A percentile compares a stretch with the other conserved stretches of the same genome.
Conservation (phyloP, 306 rosid genomes). For the Macrotyloma uniflorum region DNA sequence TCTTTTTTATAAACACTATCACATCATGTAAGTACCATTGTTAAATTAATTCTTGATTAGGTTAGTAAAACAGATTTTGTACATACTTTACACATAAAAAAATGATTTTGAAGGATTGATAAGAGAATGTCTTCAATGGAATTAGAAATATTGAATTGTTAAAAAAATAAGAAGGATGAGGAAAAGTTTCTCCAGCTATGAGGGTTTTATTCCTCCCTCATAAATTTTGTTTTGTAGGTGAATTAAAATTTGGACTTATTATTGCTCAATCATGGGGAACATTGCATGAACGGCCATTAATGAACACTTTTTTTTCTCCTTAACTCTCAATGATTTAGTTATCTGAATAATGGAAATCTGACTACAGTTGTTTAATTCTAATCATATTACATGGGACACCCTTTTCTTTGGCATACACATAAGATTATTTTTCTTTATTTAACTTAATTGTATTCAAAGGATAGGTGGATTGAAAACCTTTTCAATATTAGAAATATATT, state of each 20-base stretch:
- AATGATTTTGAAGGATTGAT: no score
- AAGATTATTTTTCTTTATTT: neutral
- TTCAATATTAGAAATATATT: no score
- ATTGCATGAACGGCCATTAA: neutral
- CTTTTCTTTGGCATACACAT: neutral
- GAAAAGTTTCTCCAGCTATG: neutral
- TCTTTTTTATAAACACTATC: no score
- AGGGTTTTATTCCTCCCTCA: neutral
- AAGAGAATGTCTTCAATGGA: no score
- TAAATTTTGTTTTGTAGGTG: neutral
- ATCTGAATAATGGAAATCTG: neutral
- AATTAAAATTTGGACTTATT: constrained; percentile 1
- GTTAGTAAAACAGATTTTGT: no score
- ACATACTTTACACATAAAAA: no score
- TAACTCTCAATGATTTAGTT: neutral
- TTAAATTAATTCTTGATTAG: no score
- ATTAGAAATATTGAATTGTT: no score
- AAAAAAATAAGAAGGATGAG: neutral
- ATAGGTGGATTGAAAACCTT: no score
- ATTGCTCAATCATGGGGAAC: constrained; percentile 26
- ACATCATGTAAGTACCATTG: no score
- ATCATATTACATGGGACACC: neutral
- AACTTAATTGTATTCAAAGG: neutral
- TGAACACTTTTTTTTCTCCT: no score
- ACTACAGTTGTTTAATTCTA: neutral